Base-by-base conservation (phyloP, 1,284 basidiomycete genomes). In the Fomes fomentarius region DNA sequence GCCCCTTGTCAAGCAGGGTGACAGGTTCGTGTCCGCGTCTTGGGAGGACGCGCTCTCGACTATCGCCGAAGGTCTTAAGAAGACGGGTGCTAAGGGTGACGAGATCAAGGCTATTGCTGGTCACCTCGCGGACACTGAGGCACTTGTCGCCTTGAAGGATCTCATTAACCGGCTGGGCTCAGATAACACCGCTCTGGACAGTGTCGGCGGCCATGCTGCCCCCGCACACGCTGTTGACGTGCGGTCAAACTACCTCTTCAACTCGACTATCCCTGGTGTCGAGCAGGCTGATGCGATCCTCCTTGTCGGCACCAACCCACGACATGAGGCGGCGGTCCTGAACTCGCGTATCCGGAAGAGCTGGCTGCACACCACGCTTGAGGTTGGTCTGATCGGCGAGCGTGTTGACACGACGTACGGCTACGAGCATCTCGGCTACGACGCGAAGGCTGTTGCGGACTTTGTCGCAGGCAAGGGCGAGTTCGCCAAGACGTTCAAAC, bases 91-190 rank as follows among this genome's bases (percentile, higher is more conserved):
- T 14, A 82, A 85, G 64, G 93, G 89, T n/a, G 84, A 99, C 71
- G 93, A 99, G 77, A 97, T 99, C 69, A 93, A 98, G 76, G 97
- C 91, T 50, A 81, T 99, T 56, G 96, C 93, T 35, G 97, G 97
- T 24, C 84, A 91, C 57, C 78, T 98, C 43, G 96, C 96, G 30
- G 97, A 99, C 71, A 93, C 94, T 19, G 97, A 99, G 72, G 85
- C 94, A 7, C 81, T 99, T 57, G 92, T 97, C 35, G 92, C 93
- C 12, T 81, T 98, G 65, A 98, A 98, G 78, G 96, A 99, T 71
- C 78, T 98, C 56, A 68, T 96, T 66, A 98, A 99, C 80, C 84
- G 86, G 47, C 84, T 99, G 52, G 96, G 96, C 47, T 98, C 96
- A 0, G 97, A 99, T 70, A 99, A 99, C 77, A 85, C 95, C 28